Conservation (phyloP, 176 grass and related monocot species). For the Alloteropsis semialata region DNA sequence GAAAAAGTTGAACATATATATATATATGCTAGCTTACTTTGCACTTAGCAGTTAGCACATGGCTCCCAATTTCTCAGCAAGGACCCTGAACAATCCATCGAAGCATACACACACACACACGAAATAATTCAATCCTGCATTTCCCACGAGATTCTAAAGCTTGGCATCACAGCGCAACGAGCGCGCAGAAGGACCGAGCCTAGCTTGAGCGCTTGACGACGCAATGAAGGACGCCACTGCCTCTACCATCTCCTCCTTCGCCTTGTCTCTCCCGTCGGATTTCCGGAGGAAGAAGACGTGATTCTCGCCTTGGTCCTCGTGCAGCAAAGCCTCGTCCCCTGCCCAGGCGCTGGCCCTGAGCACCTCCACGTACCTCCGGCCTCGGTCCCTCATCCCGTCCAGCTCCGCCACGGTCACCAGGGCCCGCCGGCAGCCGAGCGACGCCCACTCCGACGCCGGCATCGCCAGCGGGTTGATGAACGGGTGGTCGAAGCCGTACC, state of each 20-base stretch:
- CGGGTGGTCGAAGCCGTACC: slow-evolving; percentile 43
- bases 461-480: slow-evolving; percentile 43
- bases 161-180: not conserved
- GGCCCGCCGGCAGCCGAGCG: slow-evolving; percentile 29
- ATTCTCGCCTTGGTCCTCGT: slow-evolving; percentile 25
- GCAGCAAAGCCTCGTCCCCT: slow-evolving; percentile 38
- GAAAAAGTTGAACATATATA: no score
- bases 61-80: no score
- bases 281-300: slow-evolving; percentile 42
- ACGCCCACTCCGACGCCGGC: slow-evolving; percentile 26
- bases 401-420: slow-evolving; percentile 44
- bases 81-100: not conserved
- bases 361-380: slow-evolving; percentile 39
- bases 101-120: not conserved
- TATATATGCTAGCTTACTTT: no score
- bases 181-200: not conserved
- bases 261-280: not conserved
- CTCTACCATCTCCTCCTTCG: slow-evolving; percentile 2
- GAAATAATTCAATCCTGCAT: not conserved
- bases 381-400: slow-evolving; percentile 45
- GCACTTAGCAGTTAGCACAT: no score
- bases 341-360: slow-evolving; percentile 51
- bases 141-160: not conserved
- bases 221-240: slow-evolving; percentile 25
- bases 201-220: not conserved